Evolutionary conservation across 1,139 yeast species (phyloP), one percentile per base, ranked within the genome.

Genomic region (Candida tropicalis): DNA sequence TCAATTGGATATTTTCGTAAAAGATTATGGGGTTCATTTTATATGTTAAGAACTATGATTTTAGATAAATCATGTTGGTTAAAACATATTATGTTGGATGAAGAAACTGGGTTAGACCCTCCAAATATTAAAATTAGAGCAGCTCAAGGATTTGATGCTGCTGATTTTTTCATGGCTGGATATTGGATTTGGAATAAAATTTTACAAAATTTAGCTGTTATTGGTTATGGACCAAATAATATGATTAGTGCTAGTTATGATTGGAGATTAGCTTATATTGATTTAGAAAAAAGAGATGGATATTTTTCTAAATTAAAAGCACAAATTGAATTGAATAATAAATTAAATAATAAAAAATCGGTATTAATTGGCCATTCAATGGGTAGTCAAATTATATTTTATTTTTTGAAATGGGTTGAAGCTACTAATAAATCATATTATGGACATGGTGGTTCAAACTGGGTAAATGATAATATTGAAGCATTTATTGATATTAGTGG

Each of bases 171-270:
- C 59, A 82, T 93, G 63, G 89, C 98, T 4, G 99, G 99, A 0
- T 93, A 93, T 65, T 93, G 99, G 99, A 88, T 93, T 55, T 93
- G 99, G 99, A 89, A 89, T 62, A 93, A 95, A 61, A 81, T 93
- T 43, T 71, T 93, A 13, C 97, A 93, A 61, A 95, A 95, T 57
- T 70, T 95, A 52, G 96, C 97, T 1, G 98, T 89, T 1, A 79
- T 95, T 50, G 97, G 97, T 0, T 93, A 93, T 63, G 96, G 89
- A 36, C 93, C 97, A 2, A 84, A 89, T 55, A 87, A 80, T 56
- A 90, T 93, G 98, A 60, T 77, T 25, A 83, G 91, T 44, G 99
- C 98, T 0, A 77, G 97, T 2, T 93, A 93, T 62, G 99, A 93
- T 63, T 93, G 99, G 99, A 77, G 99, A 56, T 74, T 93, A 55